Base-by-base conservation (phyloP, 2,329 filamentous ascomycete species). In the Emericellopsis cladophorae region DNA sequence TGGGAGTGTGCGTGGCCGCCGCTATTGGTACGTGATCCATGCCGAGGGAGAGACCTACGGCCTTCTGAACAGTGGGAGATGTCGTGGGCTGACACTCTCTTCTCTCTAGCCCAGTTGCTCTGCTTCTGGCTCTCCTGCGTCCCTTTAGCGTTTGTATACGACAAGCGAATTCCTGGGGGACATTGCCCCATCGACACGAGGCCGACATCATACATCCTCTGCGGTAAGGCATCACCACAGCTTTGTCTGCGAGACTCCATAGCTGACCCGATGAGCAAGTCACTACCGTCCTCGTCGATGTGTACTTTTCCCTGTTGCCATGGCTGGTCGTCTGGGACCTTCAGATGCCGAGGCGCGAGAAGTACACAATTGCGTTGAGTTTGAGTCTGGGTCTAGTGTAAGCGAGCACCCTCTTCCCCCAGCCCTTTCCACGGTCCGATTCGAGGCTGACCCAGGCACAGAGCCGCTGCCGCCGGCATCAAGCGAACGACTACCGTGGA, bases 301-400 rank as follows among this genome's bases (percentile, higher is more conserved):
- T 65, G 37, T 60, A 60, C 40, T 63, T 60, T 6, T 60, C 60
- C 35, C 42, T 55, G 0, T 61, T 67, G 4, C 65, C 65, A 0
- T 68, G 65, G 64, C 51, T 63, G 2, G 54, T 68, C 7, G 57
- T 68, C 16, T 66, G 64, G 61, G 54, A 58, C 0, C 44, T 68
- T 7, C 59, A 64, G 26, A 68, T 68, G 62, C 60, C 61, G 12
- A 57, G 50, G n/a, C 55, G 61, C 14, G 65, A 68, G 35, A 68
- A 66, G 49, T 54, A 66, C 24, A 54, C 64, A 14, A 57, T 68
- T 7, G 57, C 63, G 0, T 47, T 53, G 15, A 61, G 64, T 40
- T 57, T 68, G 32, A 68, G 65, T 36, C 45, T 67, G 4, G 64
- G 64, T 7, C 46, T 66, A 5, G 58, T 66, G 32, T 35, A 35